Evolutionary conservation across 306 rosid genomes (phyloP).

Genomic region (Gleditsia sinensis): DNA sequence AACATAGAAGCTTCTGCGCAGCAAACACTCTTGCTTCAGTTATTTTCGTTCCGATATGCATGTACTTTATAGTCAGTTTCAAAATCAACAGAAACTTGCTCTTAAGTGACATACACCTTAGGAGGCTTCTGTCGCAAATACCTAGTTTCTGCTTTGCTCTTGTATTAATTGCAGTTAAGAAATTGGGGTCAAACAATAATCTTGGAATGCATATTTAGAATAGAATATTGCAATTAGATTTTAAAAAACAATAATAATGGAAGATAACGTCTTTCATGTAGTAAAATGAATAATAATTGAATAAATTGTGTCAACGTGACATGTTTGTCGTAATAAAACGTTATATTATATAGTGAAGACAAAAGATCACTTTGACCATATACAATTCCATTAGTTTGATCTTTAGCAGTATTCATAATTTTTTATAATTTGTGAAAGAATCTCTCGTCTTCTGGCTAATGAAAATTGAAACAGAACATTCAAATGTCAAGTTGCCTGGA

Average conservation of each 20-base stretch:
- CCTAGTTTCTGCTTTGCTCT: not conserved
- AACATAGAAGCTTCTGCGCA: conserved; percentile 28
- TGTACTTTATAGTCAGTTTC: too few species aligned
- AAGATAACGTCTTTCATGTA: not conserved
- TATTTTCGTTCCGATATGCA: not conserved
- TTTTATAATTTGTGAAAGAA: not conserved
- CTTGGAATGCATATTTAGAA: not conserved
- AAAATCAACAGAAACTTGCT: not conserved
- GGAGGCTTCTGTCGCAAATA: too few species aligned
- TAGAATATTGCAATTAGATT: not conserved
- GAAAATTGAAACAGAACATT: not conserved
- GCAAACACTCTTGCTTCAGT: not conserved
- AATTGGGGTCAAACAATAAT: not conserved
- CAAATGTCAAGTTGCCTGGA: not conserved
- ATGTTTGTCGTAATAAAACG: too few species aligned
- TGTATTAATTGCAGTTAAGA: not conserved
- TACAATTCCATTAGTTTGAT: too few species aligned
- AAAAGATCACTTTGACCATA: not conserved
- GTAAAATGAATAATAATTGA: not conserved
- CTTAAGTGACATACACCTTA: too few species aligned
- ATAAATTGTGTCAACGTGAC: not conserved
- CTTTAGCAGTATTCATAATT: too few species aligned
- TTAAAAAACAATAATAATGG: not conserved
- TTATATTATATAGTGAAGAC: not conserved
- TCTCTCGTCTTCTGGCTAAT: not conserved